Evolutionary conservation across 2,329 filamentous ascomycete species (phyloP).

Genomic region (Xylogone sp.): DNA sequence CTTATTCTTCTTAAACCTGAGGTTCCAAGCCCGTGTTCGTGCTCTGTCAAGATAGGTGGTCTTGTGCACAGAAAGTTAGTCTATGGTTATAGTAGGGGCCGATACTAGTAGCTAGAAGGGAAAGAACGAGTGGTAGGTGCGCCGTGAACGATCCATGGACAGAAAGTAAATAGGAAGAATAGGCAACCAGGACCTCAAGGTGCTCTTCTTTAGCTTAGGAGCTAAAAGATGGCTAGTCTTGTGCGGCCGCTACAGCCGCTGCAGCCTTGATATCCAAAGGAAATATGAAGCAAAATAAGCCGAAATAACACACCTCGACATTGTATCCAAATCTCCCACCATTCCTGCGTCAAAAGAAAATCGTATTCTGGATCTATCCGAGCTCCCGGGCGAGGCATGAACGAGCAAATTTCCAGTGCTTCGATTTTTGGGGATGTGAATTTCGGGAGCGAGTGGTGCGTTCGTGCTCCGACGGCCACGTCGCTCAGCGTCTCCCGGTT

Average conservation of each 20-base stretch:
- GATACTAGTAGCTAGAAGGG: too few relatives aligned
- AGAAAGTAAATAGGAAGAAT: background rate
- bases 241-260: background rate
- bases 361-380: slow-evolving; percentile 60
- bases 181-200: too few relatives aligned
- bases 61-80: slow-evolving; percentile 38
- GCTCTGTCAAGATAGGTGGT: slow-evolving; percentile 77
- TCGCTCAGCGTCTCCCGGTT: slow-evolving; percentile 14
- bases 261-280: too few relatives aligned
- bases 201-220: too few relatives aligned
- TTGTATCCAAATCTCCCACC: slow-evolving; percentile 60
- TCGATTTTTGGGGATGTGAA: slow-evolving; percentile 56
- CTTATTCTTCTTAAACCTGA: slow-evolving; percentile 92
- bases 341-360: slow-evolving; percentile 73
- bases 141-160: background rate
- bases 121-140: background rate
- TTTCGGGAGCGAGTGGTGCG: slow-evolving; percentile 14
- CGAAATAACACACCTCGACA: slow-evolving; percentile 64
- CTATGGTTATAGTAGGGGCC: background rate
- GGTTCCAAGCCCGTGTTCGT: slow-evolving; percentile 80
- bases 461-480: slow-evolving; percentile 13
- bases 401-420: slow-evolving; percentile 58
- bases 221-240: background rate
- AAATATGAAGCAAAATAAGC: background rate
- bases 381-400: slow-evolving; percentile 35